A percentile compares a stretch with the other conserved stretches of the same genome.
Conservation (phyloP, 2,329 filamentous ascomycete species). For the Hymenoscyphus scutula region DNA sequence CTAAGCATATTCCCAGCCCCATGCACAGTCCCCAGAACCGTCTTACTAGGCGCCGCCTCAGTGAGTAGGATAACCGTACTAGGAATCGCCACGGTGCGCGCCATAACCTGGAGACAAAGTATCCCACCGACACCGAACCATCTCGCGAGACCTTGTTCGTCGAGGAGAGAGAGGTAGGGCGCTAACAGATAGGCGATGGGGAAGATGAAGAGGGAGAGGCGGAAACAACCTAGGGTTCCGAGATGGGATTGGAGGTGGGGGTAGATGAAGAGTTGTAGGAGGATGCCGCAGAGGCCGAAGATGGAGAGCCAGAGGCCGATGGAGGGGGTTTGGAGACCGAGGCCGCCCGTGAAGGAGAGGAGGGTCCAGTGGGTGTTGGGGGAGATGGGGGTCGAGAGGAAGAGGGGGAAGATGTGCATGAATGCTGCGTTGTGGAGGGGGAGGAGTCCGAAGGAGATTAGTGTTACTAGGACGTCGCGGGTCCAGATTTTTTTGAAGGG, state of each 20-base stretch:
- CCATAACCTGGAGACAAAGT: constrained; percentile 66
- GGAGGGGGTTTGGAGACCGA: constrained; percentile 65
- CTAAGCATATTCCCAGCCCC: constrained; percentile 51
- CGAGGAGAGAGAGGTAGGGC: constrained; percentile 66
- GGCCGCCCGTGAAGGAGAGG: constrained; percentile 59
- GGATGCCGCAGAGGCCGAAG: constrained; percentile 66
- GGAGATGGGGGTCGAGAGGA: constrained; percentile 56
- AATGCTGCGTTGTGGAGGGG: constrained; percentile 67
- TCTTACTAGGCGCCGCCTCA: constrained; percentile 56
- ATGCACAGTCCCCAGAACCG: constrained; percentile 55
- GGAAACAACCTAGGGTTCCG: constrained; percentile 66
- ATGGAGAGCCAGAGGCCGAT: constrained; percentile 69
- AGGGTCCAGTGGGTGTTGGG: constrained; percentile 53
- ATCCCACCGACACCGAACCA: constrained; percentile 54
- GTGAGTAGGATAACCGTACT: constrained; percentile 59
- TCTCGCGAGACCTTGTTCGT: constrained; percentile 2
- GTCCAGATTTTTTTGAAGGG: constrained; percentile 37
- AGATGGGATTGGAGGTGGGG: constrained; percentile 63
- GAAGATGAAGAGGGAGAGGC: constrained; percentile 65
- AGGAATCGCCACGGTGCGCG: constrained; percentile 65
- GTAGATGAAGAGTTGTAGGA: constrained; percentile 69
- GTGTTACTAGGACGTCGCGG: constrained; percentile 42
- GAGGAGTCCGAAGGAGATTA: constrained; percentile 65
- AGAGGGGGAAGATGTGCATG: constrained; percentile 58
- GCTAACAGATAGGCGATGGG: constrained; percentile 67